phyloP scores from a whole-genome alignment of 192 early-diverging fungal genomes.

The Allomyces macrogynus region DNA sequence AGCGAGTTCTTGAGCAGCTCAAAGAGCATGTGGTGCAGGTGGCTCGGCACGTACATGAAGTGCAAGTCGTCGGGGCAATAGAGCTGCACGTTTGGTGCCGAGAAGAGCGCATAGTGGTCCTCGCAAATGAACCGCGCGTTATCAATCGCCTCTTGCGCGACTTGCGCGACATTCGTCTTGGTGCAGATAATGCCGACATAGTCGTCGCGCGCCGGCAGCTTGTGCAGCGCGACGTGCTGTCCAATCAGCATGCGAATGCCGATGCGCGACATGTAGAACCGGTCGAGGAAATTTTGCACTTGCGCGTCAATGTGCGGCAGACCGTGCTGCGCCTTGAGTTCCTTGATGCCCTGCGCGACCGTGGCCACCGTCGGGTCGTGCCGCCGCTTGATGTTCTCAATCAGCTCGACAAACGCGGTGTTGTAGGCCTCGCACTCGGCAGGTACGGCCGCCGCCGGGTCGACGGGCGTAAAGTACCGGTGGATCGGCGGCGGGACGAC shows the following conservation, averaged over 20 bases:
- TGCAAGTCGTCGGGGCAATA: constrained; percentile 54
- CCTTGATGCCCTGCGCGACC: constrained; percentile 80
- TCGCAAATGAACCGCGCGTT: constrained; percentile 79
- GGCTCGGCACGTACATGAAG: constrained; percentile 91
- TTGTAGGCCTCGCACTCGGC: constrained; percentile 60
- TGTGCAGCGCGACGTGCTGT: constrained; percentile 22
- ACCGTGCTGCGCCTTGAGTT: constrained; percentile 52
- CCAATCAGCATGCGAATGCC: constrained; percentile 97
- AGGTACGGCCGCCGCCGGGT: constrained; percentile 28
- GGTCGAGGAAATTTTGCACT: constrained; percentile 76
- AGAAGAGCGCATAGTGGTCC: constrained; percentile 73
- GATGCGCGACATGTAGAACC: constrained; percentile 93
- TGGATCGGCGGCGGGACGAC: not conserved
- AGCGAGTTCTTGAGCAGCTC: constrained; percentile 94
- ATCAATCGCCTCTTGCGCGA: constrained; percentile 71
- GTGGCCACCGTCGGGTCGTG: constrained; percentile 85
- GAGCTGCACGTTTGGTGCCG: constrained; percentile 57
- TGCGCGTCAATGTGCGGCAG: constrained; percentile 36
- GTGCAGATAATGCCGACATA: constrained; percentile 94
- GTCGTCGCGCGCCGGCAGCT: constrained; percentile 15
- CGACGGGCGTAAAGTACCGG: constrained; percentile 36
- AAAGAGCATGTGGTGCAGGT: constrained; percentile 94
- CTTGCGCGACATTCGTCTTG: constrained; percentile 53
- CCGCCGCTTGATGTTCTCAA: constrained; percentile 77
- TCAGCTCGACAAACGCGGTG: constrained; percentile 59